Evolutionary conservation across 306 rosid species (phyloP), one percentile per base, ranked within the genome.

Genomic region (Sesbania bispinosa): DNA sequence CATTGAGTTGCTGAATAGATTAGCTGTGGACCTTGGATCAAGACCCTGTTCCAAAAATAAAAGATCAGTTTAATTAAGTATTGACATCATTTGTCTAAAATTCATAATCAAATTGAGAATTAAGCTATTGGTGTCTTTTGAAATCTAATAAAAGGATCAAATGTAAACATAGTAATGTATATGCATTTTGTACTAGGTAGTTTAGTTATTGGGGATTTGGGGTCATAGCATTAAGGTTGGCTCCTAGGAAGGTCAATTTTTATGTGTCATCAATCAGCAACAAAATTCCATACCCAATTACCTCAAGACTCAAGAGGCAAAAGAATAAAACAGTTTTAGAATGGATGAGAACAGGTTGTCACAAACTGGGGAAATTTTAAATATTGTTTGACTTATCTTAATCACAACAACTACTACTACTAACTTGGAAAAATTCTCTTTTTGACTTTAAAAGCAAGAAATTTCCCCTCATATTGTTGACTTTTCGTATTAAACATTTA

Each of bases 1-100:
- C 41, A 76, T 73, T 0, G 96, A 85, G 54, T 78, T 83, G 52
- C 78, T 61, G 81, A 93, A 93, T 6, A 93, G 77, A 65, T 84
- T 78, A 8, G 97, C 97, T 2, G 96, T 90, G 20, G 97, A 85
- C 77, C 83, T 87, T 43, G 98, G 98, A 87, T 90, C 98, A 51
- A 90, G 87, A 52, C 97, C 98, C 96, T 93, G 93, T 73, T 46
- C 21, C 46, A 33, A 66, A 57, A 19, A 4, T 0, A 13, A 18
- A 4, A 4, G 15, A 2, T 6, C n/a, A n/a, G n/a, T n/a, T n/a
- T n/a, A n/a, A n/a, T 70, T 6, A 6, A 4, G 15, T 15, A 30
- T 74, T 14, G n/a, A n/a, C 9, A 11, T 21, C n/a, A 42, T 14
- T 30, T 36, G 18, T 61, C 35, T 36, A 47, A n/a, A n/a, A 10